These are phyloP conservation scores for Scortechinia acanthostroma DNA, from an alignment of 2,329 filamentous ascomycete genomes.

Conservation along the genomic window DNA sequence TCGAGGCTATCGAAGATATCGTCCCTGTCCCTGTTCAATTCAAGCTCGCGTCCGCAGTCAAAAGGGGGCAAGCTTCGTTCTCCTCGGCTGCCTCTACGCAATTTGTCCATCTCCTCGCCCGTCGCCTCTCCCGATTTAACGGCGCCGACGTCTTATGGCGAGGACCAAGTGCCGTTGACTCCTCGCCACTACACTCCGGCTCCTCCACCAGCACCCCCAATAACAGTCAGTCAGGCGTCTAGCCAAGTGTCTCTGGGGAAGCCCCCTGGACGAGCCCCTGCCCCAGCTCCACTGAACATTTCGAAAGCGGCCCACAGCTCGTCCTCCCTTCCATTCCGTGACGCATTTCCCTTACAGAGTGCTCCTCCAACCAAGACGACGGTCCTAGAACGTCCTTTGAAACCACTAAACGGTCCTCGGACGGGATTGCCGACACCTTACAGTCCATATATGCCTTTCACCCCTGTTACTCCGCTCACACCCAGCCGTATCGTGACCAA, in stretches of 20 bases:
- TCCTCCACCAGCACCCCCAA: not conserved
- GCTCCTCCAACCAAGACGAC: conserved; percentile 37
- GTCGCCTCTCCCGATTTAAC: not conserved
- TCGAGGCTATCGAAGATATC: not conserved
- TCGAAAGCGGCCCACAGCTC: not conserved
- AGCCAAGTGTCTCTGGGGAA: too few relatives aligned
- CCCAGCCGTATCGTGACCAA: conserved; percentile 32
- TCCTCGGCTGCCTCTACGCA: not conserved
- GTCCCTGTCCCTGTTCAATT: not conserved
- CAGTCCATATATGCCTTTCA: conserved; percentile 39
- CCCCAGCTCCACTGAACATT: not conserved
- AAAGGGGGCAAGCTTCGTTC: not conserved
- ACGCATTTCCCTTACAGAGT: conserved; percentile 13
- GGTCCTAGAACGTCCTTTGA: conserved; percentile 30
- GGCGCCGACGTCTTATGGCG: not conserved
- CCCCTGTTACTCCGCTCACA: conserved; percentile 36
- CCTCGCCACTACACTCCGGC: not conserved
- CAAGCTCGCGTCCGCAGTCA: not conserved
- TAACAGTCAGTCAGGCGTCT: not conserved
- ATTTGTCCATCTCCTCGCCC: not conserved
- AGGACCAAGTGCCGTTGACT: not conserved
- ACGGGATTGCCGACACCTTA: conserved; percentile 38
- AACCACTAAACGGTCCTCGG: conserved; percentile 23
- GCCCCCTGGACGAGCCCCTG: not conserved
- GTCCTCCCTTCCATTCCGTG: not conserved